Percentiles rank a stretch among this genome's conserved stretches.
These are phyloP conservation scores for Fraxinus dipetala DNA, from an alignment of 305 asterid species.

Conservation along the genomic window DNA sequence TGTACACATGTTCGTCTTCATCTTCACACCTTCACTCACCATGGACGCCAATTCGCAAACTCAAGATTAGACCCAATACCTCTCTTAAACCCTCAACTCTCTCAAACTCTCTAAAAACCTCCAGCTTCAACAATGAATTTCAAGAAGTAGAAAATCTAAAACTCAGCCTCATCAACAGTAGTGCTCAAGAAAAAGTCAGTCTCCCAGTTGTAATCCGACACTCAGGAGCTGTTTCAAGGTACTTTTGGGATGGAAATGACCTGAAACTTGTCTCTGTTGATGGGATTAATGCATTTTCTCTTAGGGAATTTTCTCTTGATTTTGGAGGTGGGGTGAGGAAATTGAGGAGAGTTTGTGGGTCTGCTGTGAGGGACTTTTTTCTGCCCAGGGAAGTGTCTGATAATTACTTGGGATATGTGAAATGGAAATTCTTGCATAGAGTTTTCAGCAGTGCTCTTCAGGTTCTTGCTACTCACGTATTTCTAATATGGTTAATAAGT, in stretches of 20 bases:
- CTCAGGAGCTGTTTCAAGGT: conserved; percentile 55
- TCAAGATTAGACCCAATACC: conserved; percentile 41
- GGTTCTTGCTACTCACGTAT: conserved; percentile 94
- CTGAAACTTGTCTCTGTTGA: conserved; percentile 52
- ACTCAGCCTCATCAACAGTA: conserved; percentile 2
- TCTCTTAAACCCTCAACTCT: conserved; percentile 48
- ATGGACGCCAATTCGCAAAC: conserved; percentile 22
- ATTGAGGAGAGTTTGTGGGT: conserved; percentile 39
- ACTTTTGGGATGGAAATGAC: conserved; percentile 69
- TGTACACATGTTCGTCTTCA: conserved; percentile 27
- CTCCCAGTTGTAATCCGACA: conserved; percentile 58
- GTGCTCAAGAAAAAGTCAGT: conserved; percentile 26
- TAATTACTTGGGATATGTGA: conserved; percentile 79
- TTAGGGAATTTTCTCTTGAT: conserved; percentile 42
- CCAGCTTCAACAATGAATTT: conserved; percentile 27
- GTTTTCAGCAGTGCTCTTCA: conserved; percentile 91
- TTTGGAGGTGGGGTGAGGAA: conserved; percentile 51
- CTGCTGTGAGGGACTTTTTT: conserved; percentile 56
- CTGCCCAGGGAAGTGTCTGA: conserved; percentile 66
- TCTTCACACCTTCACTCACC: conserved; percentile 24
- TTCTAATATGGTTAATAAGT: neutral
- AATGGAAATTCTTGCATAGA: conserved; percentile 92
- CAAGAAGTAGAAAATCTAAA: conserved; percentile 25
- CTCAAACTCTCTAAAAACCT: conserved; percentile 36
- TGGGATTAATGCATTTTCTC: conserved; percentile 40